Conservation (phyloP, 495 filamentous ascomycete genomes). For the Xylaria bambusicola region DNA sequence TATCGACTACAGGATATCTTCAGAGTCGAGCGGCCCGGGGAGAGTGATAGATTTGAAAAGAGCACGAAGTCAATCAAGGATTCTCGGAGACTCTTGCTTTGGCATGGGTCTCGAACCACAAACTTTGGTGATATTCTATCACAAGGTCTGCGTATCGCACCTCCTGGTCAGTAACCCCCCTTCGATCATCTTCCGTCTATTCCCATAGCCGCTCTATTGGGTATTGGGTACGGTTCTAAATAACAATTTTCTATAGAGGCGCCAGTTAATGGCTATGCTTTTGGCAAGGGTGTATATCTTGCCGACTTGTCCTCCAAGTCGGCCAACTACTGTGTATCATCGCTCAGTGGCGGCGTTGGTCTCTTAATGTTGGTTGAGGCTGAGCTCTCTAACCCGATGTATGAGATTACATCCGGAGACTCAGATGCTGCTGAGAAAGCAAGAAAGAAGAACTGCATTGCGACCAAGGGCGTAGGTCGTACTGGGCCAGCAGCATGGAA, state of each 20-base stretch:
- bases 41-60: conserved; percentile 60
- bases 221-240: too few relatives aligned
- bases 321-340: conserved; percentile 63
- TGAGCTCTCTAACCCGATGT: conserved; percentile 64
- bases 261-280: conserved; percentile 31
- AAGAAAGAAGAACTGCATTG: conserved; percentile 48
- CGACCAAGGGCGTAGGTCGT: conserved; percentile 59
- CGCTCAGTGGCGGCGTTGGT: conserved; percentile 38
- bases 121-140: conserved; percentile 75
- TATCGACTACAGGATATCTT: conserved; percentile 66
- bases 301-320: conserved; percentile 65
- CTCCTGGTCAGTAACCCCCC: conserved; percentile 67
- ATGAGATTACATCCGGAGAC: conserved; percentile 47
- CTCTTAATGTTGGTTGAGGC: conserved; percentile 64
- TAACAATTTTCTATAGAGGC: too few relatives aligned
- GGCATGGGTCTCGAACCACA: conserved; percentile 68
- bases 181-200: conserved; percentile 45
- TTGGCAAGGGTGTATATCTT: conserved; percentile 74
- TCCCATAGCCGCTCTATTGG: not conserved
- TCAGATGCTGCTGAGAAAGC: conserved; percentile 59
- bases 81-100: conserved; percentile 59
- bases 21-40: conserved; percentile 65
- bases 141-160: conserved; percentile 72
- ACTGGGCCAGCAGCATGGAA: conserved; percentile 62
- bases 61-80: conserved; percentile 45